Percentiles rank a stretch among this genome's conserved stretches.
Conservation (phyloP, 2,329 filamentous ascomycete species). For the Zymoseptoria pseudotritici region DNA sequence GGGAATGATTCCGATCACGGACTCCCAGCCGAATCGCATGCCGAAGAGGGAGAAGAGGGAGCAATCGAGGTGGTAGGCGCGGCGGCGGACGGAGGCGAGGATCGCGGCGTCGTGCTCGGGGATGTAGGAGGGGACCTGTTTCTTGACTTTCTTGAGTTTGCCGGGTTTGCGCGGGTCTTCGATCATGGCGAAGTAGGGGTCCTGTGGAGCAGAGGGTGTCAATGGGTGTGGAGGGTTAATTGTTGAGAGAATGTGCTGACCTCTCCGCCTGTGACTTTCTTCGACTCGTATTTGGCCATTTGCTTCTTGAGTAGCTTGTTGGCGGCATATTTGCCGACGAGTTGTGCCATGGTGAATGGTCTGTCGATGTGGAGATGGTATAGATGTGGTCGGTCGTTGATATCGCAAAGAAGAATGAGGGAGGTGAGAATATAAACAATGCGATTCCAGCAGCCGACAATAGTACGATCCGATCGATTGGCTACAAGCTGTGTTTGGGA, state of each 20-base stretch:
- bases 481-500: background rate
- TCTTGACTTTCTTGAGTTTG: constrained; percentile 76
- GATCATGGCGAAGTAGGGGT: constrained; percentile 82
- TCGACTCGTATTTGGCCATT: constrained; percentile 41
- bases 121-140: constrained; percentile 74
- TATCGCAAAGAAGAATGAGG: background rate
- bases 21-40: constrained; percentile 81
- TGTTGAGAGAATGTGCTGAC: constrained; percentile 24
- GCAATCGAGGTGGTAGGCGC: constrained; percentile 81
- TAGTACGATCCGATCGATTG: background rate
- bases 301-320: constrained; percentile 43
- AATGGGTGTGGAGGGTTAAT: constrained; percentile 7
- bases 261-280: constrained; percentile 34
- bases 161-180: constrained; percentile 63
- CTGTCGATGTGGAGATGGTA: background rate
- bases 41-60: constrained; percentile 74
- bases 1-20: constrained; percentile 76
- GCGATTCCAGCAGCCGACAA: background rate
- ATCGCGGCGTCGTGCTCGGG: constrained; percentile 74
- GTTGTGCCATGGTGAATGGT: constrained; percentile 35
- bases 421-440: background rate
- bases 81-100: constrained; percentile 76
- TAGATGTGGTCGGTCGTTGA: background rate
- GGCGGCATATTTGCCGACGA: constrained; percentile 43
- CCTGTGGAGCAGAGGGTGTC: constrained; percentile 44